Base-by-base conservation (phyloP, 2,329 filamentous ascomycete species). In the Tolypocladium inflatum region DNA sequence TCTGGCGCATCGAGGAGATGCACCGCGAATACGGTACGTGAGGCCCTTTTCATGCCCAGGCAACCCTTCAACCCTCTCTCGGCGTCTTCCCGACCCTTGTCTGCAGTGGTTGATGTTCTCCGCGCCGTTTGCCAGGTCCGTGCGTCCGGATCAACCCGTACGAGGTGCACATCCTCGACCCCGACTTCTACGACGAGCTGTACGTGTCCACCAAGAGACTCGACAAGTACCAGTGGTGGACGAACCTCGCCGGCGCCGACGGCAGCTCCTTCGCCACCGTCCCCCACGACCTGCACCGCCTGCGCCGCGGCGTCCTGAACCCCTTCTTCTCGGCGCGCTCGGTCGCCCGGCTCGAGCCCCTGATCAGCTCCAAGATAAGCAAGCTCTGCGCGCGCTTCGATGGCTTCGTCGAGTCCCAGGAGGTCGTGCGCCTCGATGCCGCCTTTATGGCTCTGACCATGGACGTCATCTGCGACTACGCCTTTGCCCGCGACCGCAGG, bases 281-380 rank as follows among this genome's bases (percentile, higher is more conserved):
- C n/a, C 62, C 67, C 9, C 72, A 76, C 58, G 68, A 74, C 26
- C 63, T 70, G 8, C 77, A 79, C 60, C 72, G 74, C 2, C 64
- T 69, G 21, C 72, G 77, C 3, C 72, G 77, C 17, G 67, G 61
- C 4, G 66, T 73, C 2, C 59, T 80, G 54, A 75, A 70, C 57
- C 69, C 67, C 0, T 78, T 76, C 65, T 80, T 79, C 62, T 77
- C 76, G 2, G 70, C 67, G 41, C 65, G 66, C 13, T 70, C 71
- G 9, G 69, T 78, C 23, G 59, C 64, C 7, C 63, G 63, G 2
- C 63, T 77, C 2, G 68, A 73, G 62, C 73, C 62, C 60, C 70
- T 70, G 53, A 71, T 79, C 15, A 61, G 69, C 9, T 60, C 66
- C 2, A 71, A 64, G 26, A 59, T 70, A 2, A 62, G 69, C 13